A percentile compares a stretch with the other conserved stretches of the same genome.
Conservation (phyloP, 169 alveolate genomes). For the Eimeria praecox region DNA sequence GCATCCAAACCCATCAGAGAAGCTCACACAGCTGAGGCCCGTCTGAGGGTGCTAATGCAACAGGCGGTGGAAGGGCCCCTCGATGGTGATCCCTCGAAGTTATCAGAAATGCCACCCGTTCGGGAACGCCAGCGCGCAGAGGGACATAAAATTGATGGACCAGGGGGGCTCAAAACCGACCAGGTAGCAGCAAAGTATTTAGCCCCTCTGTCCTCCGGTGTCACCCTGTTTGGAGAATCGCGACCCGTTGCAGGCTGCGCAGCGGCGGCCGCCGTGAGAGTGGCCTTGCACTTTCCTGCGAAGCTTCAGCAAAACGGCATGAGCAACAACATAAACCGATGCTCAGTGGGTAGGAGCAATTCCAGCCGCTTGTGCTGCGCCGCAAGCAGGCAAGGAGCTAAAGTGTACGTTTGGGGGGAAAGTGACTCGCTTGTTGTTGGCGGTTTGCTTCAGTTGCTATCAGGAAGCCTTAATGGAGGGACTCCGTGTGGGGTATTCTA, state of each 20-base stretch:
- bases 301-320: not conserved
- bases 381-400: not conserved
- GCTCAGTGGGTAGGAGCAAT: not conserved
- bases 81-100: not conserved
- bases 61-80: not conserved
- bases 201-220: not conserved
- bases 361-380: constrained; percentile 47
- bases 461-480: constrained; percentile 47
- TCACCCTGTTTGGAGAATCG: not conserved
- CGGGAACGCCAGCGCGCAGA: not conserved
- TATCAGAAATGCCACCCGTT: not conserved
- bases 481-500: constrained; percentile 38
- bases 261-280: constrained; percentile 55
- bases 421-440: constrained; percentile 71
- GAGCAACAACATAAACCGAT: not conserved
- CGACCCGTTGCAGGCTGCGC: constrained; percentile 67
- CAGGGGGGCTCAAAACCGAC: not conserved
- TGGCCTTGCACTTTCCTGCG: not conserved
- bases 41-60: constrained; percentile 26
- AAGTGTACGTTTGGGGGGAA: constrained; percentile 19
- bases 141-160: not conserved
- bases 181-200: not conserved
- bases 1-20: not conserved
- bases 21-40: constrained; percentile 39
- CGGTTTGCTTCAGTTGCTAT: constrained; percentile 48